These are phyloP conservation scores for Rugonectria rugulosa DNA, from an alignment of 2,329 filamentous ascomycete species.

Conservation along the genomic window DNA sequence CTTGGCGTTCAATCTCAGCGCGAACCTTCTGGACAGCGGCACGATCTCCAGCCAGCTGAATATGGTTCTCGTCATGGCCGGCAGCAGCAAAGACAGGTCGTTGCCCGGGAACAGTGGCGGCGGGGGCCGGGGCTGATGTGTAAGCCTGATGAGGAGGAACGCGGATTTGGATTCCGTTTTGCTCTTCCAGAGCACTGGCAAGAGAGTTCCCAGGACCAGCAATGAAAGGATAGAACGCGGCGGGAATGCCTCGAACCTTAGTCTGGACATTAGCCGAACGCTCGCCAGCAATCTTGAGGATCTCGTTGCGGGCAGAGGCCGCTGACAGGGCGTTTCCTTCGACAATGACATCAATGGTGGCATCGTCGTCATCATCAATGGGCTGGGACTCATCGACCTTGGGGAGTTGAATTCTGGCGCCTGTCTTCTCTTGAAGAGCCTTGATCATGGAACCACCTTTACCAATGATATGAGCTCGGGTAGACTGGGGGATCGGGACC, in stretches of 20 bases:
- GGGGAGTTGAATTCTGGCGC: conserved; percentile 89
- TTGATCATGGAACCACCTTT: conserved; percentile 91
- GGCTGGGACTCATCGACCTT: conserved; percentile 72
- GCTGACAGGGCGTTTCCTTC: conserved; percentile 92
- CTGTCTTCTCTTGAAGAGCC: conserved; percentile 86
- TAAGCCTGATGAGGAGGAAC: conserved; percentile 85
- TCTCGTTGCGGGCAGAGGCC: conserved; percentile 81
- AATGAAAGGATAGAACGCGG: conserved; percentile 96
- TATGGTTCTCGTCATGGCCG: conserved; percentile 73
- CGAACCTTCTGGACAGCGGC: conserved; percentile 80
- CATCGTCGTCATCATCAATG: conserved; percentile 75
- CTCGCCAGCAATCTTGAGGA: conserved; percentile 87
- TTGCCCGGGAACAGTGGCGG: conserved; percentile 67
- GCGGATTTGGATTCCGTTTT: conserved; percentile 79
- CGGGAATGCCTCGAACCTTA: conserved; percentile 82
- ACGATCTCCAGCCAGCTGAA: conserved; percentile 87
- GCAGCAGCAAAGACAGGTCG: conserved; percentile 75
- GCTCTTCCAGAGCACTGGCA: conserved; percentile 75
- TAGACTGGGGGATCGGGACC: conserved; percentile 82
- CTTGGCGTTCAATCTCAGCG: conserved; percentile 80
- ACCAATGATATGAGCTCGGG: conserved; percentile 90
- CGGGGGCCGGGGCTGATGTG: conserved; percentile 73
- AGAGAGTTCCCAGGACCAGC: conserved; percentile 77
- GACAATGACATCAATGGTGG: conserved; percentile 83
- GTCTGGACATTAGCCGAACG: conserved; percentile 82